A percentile compares a stretch with the other conserved stretches of the same genome.
Evolutionary conservation across 2,329 filamentous ascomycete species (phyloP).

Genomic region (Aulographum hederae): DNA sequence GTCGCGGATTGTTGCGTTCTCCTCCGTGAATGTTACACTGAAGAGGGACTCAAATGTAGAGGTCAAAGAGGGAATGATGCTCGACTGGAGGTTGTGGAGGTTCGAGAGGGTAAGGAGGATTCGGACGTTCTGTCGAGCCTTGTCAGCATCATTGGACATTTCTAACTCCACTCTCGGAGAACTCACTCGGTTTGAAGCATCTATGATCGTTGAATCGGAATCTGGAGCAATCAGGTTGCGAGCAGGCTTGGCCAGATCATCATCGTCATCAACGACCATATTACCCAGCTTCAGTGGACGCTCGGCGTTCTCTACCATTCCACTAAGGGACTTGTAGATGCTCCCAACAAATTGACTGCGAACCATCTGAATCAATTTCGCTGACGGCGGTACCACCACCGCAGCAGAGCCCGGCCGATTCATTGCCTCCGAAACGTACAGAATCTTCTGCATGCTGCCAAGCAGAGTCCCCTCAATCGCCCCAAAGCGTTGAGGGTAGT

Average conservation of each 20-base stretch:
- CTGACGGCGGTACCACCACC: conserved; percentile 68
- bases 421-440: conserved; percentile 79
- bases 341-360: conserved; percentile 84
- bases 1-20: conserved; percentile 79
- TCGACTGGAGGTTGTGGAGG: conserved; percentile 61
- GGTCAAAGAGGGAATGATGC: conserved; percentile 76
- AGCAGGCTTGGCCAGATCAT: conserved; percentile 23
- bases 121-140: conserved; percentile 52
- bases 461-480: conserved; percentile 72
- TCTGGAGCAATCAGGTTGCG: conserved; percentile 8
- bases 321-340: conserved; percentile 81
- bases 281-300: conserved; percentile 46
- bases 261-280: conserved; percentile 32
- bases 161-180: too few relatives aligned
- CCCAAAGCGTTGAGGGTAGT: conserved; percentile 74
- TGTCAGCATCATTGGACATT: neutral
- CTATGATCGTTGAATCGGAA: conserved; percentile 13
- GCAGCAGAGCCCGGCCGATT: conserved; percentile 56
- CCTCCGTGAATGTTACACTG: conserved; percentile 83
- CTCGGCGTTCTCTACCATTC: conserved; percentile 94
- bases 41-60: conserved; percentile 87
- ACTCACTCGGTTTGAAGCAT: conserved; percentile 17
- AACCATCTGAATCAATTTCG: conserved; percentile 80
- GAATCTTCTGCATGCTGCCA: conserved; percentile 78
- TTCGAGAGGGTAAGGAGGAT: conserved; percentile 92